Conservation (phyloP, 2,329 filamentous ascomycete genomes). For the Fusarium pilosicola region DNA sequence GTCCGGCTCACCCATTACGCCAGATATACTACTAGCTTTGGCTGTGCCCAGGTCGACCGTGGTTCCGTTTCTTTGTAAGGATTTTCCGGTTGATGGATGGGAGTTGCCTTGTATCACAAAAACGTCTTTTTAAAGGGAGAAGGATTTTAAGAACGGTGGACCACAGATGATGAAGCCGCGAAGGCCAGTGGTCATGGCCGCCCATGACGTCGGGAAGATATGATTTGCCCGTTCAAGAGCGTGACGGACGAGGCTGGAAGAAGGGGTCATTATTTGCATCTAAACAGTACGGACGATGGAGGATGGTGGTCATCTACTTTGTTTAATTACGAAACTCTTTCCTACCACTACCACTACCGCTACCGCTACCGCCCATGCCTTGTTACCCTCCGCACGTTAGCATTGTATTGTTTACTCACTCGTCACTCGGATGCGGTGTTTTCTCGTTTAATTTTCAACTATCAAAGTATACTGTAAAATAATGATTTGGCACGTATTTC, state of each 20-base stretch:
- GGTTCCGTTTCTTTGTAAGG: conserved; percentile 46
- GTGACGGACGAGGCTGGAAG: conserved; percentile 32
- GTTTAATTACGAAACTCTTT: conserved; percentile 61
- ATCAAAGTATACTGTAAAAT: conserved; percentile 10
- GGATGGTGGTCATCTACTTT: conserved; percentile 60
- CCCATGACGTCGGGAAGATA: conserved; percentile 27
- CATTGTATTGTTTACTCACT: conserved; percentile 22
- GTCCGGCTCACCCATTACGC: conserved; percentile 25
- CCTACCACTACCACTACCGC: conserved; percentile 32
- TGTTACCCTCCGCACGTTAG: conserved; percentile 17
- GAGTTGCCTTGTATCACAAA: conserved; percentile 48
- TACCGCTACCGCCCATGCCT: conserved; percentile 2
- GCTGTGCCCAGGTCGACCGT: conserved; percentile 44
- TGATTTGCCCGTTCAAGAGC: conserved; percentile 29
- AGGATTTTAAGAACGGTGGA: conserved; percentile 39
- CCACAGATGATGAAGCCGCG: conserved; percentile 34
- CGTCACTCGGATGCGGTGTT: conserved; percentile 12
- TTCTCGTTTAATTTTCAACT: conserved; percentile 12
- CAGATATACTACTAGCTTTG: conserved; percentile 41
- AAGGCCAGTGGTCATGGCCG: conserved; percentile 32
- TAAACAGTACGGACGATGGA: conserved; percentile 46
- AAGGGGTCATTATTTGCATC: conserved; percentile 46
- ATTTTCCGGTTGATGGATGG: conserved; percentile 45
- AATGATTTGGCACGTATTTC: not conserved
- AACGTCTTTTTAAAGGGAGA: conserved; percentile 42